Percentiles rank a stretch among this genome's conserved stretches.
Evolutionary conservation across 352 stramenopile genomes (phyloP).

Genomic region (Achlya hypogyna): DNA sequence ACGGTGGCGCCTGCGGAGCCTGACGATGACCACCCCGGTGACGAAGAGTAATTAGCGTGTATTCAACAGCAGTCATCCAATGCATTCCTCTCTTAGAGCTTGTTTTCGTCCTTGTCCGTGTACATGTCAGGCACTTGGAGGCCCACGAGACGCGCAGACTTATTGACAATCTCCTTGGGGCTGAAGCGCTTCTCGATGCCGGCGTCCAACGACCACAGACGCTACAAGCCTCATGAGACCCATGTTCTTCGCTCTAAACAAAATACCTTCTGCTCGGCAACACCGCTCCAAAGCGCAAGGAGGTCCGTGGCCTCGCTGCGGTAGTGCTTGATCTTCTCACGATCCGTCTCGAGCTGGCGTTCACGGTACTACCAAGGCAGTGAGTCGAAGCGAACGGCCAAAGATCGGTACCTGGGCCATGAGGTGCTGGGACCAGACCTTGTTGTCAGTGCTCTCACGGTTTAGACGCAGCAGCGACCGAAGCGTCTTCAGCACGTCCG

Average conservation of each 20-base stretch:
- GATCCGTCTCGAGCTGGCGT: slow-evolving; percentile 64
- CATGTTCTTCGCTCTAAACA: not conserved
- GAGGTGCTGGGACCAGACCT: slow-evolving; percentile 59
- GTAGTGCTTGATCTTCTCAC: slow-evolving; percentile 56
- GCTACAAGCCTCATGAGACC: slow-evolving; percentile 24
- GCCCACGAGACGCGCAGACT: slow-evolving; percentile 62
- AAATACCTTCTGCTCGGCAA: slow-evolving; percentile 67
- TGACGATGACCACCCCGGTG: slow-evolving; percentile 48
- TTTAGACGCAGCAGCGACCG: slow-evolving; percentile 59
- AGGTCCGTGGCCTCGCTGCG: slow-evolving; percentile 63
- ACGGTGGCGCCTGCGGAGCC: slow-evolving; percentile 41
- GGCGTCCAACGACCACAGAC: slow-evolving; percentile 62
- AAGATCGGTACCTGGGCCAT: slow-evolving; percentile 41
- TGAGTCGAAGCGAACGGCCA: not conserved
- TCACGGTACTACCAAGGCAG: slow-evolving; percentile 40
- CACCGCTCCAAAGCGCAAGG: slow-evolving; percentile 51
- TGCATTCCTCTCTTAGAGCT: no score
- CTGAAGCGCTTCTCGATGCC: slow-evolving; percentile 58
- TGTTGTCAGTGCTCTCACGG: slow-evolving; percentile 42
- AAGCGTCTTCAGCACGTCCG: slow-evolving; percentile 68
- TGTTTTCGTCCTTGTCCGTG: slow-evolving; percentile 41
- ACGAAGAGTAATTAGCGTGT: slow-evolving; percentile 22
- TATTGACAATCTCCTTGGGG: slow-evolving; percentile 62
- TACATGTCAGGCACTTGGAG: slow-evolving; percentile 72
- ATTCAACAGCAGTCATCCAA: no score